Conservation (phyloP, 805 yeast genomes). For the Suhomyces sp. region DNA sequence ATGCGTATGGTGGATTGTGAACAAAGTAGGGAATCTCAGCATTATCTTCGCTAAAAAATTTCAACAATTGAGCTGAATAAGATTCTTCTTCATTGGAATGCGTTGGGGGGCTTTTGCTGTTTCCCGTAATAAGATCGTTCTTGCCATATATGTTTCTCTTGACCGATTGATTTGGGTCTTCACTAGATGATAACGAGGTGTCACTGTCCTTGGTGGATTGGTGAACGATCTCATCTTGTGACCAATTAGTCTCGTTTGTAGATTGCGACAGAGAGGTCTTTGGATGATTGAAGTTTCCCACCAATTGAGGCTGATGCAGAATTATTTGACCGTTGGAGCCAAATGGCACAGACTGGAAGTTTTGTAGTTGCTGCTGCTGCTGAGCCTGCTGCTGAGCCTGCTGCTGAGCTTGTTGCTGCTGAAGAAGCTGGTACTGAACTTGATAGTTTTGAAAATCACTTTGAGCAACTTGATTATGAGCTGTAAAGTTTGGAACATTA, state of each 20-base stretch:
- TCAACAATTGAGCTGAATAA: constrained; percentile 38
- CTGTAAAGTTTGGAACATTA: constrained; percentile 7
- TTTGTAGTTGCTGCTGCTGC: constrained; percentile 11
- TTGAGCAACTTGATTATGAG: constrained; percentile 17
- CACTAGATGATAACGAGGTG: constrained; percentile 36
- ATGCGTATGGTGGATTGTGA: constrained; percentile 59
- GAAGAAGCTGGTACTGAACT: constrained; percentile 25
- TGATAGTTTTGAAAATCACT: constrained; percentile 20
- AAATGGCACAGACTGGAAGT: neutral
- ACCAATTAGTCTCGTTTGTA: constrained; percentile 45
- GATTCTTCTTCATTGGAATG: constrained; percentile 38
- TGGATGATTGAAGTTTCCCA: constrained; percentile 18
- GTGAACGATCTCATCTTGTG: constrained; percentile 33
- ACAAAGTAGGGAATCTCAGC: constrained; percentile 61
- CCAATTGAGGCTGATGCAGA: constrained; percentile 16
- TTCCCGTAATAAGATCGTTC: neutral
- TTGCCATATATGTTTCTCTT: constrained; percentile 1
- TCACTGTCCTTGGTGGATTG: constrained; percentile 34
- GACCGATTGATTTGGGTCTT: constrained; percentile 11
- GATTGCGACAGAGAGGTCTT: constrained; percentile 27
- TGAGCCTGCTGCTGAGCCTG: constrained; percentile 11
- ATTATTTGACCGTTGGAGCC: constrained; percentile 1
- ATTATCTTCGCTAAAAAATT: constrained; percentile 43
- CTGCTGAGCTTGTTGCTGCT: constrained; percentile 18
- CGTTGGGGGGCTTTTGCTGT: constrained; percentile 32